Evolutionary conservation across 2,329 filamentous ascomycete species (phyloP), one percentile per base, ranked within the genome.

Genomic region (Fusarium odoratissimum): DNA sequence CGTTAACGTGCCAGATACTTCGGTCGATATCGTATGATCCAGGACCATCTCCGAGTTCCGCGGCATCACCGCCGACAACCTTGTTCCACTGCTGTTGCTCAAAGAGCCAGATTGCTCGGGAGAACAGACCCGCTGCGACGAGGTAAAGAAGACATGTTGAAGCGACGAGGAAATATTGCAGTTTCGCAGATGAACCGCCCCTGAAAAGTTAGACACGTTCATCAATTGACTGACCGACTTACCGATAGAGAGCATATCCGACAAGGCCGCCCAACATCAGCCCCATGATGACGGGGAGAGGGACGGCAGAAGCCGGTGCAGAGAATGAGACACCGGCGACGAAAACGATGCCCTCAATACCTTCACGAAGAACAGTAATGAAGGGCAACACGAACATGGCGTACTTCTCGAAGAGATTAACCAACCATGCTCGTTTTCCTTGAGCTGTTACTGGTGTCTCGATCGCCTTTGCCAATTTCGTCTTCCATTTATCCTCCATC

Each of bases 381-480:
- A 97, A 97, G 1, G 95, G 95, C 63, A 97, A 84, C 31, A 93
- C 82, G 79, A 97, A 96, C 92, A 97, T 94, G 79, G 91, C 90
- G 78, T 97, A 96, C 81, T 93, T 95, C 81, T 95, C 91, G 45
- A 87, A 84, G 83, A 90, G 92, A 65, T 84, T 83, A 80, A 92
- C 92, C 66, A 95, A 41, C 78, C 84, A 84, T 11, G 78, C 78
- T 7, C 79, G 79, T 19, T 82, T 79, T 33, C 83, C 83, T 12
- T 87, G 85, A 21, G 87, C 84, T 23, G 79, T 79, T 60, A 85
- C 73, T 21, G 86, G 84, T 2, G 78, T 78, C 70, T 93, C 90
- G 44, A 96, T 83, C 2, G 93, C 90, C 76, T 89, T 89, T 23
- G 91, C 89, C 38, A 97, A 88, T 87, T 96, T 96, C 73, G 91